Conservation (phyloP, 2,329 filamentous ascomycete genomes). For the Hymenoscyphus salicellus region DNA sequence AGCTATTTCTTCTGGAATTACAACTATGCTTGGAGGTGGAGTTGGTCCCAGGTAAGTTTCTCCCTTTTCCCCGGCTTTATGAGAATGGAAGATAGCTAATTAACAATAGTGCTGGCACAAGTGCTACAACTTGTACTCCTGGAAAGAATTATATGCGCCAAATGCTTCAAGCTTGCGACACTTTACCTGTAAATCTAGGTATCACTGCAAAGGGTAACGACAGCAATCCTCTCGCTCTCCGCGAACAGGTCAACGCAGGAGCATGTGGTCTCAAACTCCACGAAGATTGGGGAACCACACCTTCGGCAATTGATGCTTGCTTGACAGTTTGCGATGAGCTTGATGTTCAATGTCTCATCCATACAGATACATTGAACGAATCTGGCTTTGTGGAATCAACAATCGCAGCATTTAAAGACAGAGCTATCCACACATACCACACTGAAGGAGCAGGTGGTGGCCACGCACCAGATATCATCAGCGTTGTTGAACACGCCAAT, state of each 20-base stretch:
- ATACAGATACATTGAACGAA: constrained; percentile 95
- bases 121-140: constrained; percentile 90
- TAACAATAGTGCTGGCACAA: constrained; percentile 68
- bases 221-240: constrained; percentile 63
- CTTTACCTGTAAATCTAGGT: constrained; percentile 79
- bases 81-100: constrained; percentile 8
- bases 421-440: constrained; percentile 94
- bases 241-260: constrained; percentile 78
- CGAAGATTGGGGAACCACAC: constrained; percentile 93
- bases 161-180: constrained; percentile 86
- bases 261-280: constrained; percentile 90
- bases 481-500: constrained; percentile 82
- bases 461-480: constrained; percentile 94
- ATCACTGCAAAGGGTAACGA: constrained; percentile 96
- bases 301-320: constrained; percentile 86
- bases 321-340: constrained; percentile 82
- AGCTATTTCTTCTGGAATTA: constrained; percentile 79
- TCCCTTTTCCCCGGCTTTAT: background rate
- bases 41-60: constrained; percentile 72
- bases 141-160: constrained; percentile 77
- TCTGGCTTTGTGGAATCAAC: constrained; percentile 96
- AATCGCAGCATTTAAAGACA: constrained; percentile 76
- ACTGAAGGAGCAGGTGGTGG: constrained; percentile 93
- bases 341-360: constrained; percentile 90
- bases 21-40: constrained; percentile 85